Evolutionary conservation across 495 filamentous ascomycete species (phyloP).

Genomic region (Chaetomium cochliodes): DNA sequence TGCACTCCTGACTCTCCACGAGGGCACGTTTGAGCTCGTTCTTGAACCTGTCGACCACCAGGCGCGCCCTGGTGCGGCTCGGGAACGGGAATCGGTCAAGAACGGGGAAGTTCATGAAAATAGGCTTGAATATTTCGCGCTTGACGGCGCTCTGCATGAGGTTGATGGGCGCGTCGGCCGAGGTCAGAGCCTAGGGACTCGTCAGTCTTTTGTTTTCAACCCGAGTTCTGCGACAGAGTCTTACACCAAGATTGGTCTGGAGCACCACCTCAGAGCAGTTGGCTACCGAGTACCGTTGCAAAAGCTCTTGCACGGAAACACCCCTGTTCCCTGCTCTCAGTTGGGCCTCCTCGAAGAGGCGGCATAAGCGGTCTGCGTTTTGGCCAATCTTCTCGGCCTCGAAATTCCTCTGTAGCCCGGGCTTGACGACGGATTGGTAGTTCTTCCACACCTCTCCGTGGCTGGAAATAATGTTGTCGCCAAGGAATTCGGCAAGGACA

Average conservation of each 20-base stretch:
- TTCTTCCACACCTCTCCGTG: conserved; percentile 22
- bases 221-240: neutral
- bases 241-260: conserved; percentile 21
- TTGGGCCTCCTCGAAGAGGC: conserved; percentile 18
- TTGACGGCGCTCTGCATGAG: conserved; percentile 35
- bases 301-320: conserved; percentile 21
- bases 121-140: conserved; percentile 40
- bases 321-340: conserved; percentile 9
- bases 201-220: neutral
- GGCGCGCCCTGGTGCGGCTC: conserved; percentile 24
- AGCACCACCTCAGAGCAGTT: conserved; percentile 27
- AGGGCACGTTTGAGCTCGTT: conserved; percentile 18
- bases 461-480: conserved; percentile 26
- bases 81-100: conserved; percentile 35
- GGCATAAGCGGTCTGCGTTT: conserved; percentile 17
- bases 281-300: conserved; percentile 26
- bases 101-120: conserved; percentile 42
- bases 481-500: conserved; percentile 41
- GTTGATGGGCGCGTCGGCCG: conserved; percentile 32
- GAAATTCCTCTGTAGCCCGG: conserved; percentile 22
- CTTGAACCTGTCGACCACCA: conserved; percentile 19
- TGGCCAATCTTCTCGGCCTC: conserved; percentile 10
- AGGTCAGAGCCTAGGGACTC: conserved; percentile 13
- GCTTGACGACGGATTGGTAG: conserved; percentile 22
- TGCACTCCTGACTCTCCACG: conserved; percentile 11